A percentile compares a stretch with the other conserved stretches of the same genome.
These are phyloP conservation scores for Fusarium falciforme DNA, from an alignment of 2,329 filamentous ascomycete genomes.

Conservation along the genomic window DNA sequence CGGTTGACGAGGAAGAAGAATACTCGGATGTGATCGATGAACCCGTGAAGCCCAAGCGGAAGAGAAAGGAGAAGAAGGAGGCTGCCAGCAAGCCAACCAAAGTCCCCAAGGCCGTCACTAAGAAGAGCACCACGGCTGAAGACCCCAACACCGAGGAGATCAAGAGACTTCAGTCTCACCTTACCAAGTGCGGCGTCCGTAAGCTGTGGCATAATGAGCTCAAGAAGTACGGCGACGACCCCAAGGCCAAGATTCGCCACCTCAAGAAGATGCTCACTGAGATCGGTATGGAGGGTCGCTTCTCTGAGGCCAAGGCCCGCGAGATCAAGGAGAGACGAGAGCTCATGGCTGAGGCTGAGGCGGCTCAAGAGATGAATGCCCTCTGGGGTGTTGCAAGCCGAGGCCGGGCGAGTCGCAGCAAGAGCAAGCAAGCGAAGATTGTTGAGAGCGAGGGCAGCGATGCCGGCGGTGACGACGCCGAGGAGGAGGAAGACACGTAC, in stretches of 20 bases:
- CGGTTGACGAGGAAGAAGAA: constrained; percentile 52
- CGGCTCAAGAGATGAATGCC: constrained; percentile 83
- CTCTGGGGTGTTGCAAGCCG: constrained; percentile 73
- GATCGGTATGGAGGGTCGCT: constrained; percentile 88
- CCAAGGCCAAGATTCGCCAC: constrained; percentile 84
- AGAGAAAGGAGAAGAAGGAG: constrained; percentile 59
- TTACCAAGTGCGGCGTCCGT: constrained; percentile 89
- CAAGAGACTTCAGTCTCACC: constrained; percentile 86
- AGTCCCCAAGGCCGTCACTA: constrained; percentile 42
- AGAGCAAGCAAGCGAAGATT: constrained; percentile 45
- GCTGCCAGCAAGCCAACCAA: constrained; percentile 41
- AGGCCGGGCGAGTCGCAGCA: constrained; percentile 56
- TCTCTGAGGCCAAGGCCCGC: constrained; percentile 83
- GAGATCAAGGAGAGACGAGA: constrained; percentile 91
- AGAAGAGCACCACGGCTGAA: constrained; percentile 48
- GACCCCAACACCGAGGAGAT: constrained; percentile 81
- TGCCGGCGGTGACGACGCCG: constrained; percentile 40
- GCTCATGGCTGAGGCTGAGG: constrained; percentile 84
- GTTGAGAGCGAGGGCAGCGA: constrained; percentile 49
- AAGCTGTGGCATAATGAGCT: constrained; percentile 93
- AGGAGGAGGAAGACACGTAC: constrained; percentile 48
- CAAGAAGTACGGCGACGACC: constrained; percentile 76
- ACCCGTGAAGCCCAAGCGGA: constrained; percentile 67
- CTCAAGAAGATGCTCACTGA: constrained; percentile 83
- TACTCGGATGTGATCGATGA: constrained; percentile 77